phyloP scores from a whole-genome alignment of 805 yeast species.

The Sugiyamaella floridensis region DNA sequence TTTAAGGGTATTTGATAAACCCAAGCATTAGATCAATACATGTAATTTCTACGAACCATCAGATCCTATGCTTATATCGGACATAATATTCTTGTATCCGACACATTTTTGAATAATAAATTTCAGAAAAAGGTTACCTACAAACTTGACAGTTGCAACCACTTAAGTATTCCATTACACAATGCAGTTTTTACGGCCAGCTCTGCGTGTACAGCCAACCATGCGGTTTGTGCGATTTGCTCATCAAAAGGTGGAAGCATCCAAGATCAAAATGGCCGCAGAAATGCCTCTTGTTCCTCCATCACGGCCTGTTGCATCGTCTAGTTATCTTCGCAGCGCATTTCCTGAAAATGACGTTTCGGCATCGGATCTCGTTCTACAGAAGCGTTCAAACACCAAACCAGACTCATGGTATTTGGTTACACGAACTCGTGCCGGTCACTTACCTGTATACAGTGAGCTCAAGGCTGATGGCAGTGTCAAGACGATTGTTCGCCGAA shows the following conservation, averaged over 20 bases:
- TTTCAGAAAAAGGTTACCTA: no score
- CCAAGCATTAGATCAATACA: background rate
- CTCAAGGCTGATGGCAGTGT: slow-evolving; percentile 51
- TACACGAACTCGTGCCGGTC: slow-evolving; percentile 36
- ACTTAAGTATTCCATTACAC: background rate
- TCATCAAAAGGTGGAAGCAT: background rate
- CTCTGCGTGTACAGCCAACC: background rate
- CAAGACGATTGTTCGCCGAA: slow-evolving; percentile 67
- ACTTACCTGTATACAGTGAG: slow-evolving; percentile 77
- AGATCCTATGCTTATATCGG: background rate
- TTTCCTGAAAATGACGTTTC: background rate
- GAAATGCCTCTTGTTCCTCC: slow-evolving; percentile 7
- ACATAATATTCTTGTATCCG: background rate
- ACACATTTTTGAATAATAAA: no score
- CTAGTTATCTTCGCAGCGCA: background rate
- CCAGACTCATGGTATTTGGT: slow-evolving; percentile 15
- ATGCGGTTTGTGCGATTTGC: background rate
- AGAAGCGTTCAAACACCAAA: background rate
- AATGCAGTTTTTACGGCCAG: background rate
- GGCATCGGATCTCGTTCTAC: slow-evolving; percentile 1
- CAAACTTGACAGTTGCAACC: no score
- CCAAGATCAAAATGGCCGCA: slow-evolving; percentile 1
- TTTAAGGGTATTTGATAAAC: background rate
- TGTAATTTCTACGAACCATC: background rate
- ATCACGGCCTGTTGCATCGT: background rate